Conservation (phyloP, 441 rosid genomes). For the Pelargonium citronellum region DNA sequence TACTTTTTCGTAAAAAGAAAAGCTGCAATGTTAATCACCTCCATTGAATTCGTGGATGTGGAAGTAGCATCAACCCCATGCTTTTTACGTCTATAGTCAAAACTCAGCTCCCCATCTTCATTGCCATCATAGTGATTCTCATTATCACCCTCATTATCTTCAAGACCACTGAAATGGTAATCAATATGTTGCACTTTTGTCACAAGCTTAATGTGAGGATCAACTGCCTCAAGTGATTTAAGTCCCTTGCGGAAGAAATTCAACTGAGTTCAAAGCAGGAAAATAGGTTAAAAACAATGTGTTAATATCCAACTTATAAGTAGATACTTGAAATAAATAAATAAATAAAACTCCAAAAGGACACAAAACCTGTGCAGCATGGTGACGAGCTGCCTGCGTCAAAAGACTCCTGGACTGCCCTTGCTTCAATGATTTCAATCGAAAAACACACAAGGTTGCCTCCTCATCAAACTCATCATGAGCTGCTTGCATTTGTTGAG, state of each 20-base stretch:
- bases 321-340: neutral
- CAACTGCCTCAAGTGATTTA: constrained; percentile 78
- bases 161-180: constrained; percentile 64
- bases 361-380: constrained; percentile 83
- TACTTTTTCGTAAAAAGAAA: neutral
- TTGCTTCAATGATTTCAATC: constrained; percentile 85
- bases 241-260: constrained; percentile 76
- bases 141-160: constrained; percentile 36
- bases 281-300: constrained; percentile 8
- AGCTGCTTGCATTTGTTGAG: constrained; percentile 64
- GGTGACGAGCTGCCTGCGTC: constrained; percentile 90
- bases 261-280: constrained; percentile 47
- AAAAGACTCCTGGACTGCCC: constrained; percentile 90
- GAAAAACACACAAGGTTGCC: constrained; percentile 75
- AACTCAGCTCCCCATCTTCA: constrained; percentile 65
- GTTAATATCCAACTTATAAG: constrained; percentile 16
- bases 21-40: constrained; percentile 33
- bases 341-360: neutral
- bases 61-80: constrained; percentile 42
- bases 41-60: constrained; percentile 53
- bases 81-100: constrained; percentile 60
- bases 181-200: constrained; percentile 80
- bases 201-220: constrained; percentile 51
- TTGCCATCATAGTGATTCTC: constrained; percentile 29
- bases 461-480: constrained; percentile 69